These are phyloP conservation scores for Priceomyces castillae DNA, from an alignment of 805 yeast genomes.

Conservation along the genomic window DNA sequence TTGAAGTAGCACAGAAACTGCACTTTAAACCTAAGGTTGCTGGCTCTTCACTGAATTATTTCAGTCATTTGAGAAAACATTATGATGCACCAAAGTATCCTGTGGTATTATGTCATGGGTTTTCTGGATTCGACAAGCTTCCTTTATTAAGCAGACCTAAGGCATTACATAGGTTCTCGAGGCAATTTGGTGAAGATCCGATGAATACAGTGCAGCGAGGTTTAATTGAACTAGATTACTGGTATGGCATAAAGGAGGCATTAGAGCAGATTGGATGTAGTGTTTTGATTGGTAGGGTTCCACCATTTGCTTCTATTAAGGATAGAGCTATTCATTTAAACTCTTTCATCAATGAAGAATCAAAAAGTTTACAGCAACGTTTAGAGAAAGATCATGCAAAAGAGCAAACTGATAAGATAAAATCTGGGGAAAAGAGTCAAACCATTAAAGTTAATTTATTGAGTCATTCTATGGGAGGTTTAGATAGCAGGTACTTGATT, in stretches of 20 bases:
- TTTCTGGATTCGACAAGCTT: slow-evolving; percentile 71
- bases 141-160: slow-evolving; percentile 18
- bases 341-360: slow-evolving; percentile 41
- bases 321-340: slow-evolving; percentile 62
- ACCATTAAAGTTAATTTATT: slow-evolving; percentile 63
- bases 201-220: slow-evolving; percentile 16
- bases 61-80: slow-evolving; percentile 27
- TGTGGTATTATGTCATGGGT: slow-evolving; percentile 81
- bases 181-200: slow-evolving; percentile 6
- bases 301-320: slow-evolving; percentile 75
- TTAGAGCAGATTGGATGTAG: slow-evolving; percentile 61
- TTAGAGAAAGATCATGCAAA: slow-evolving; percentile 8
- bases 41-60: slow-evolving; percentile 7
- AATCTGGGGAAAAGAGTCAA: slow-evolving; percentile 13
- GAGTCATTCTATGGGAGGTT: slow-evolving; percentile 94
- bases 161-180: background rate
- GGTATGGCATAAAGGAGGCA: slow-evolving; percentile 74
- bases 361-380: slow-evolving; percentile 15
- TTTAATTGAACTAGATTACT: slow-evolving; percentile 59
- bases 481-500: slow-evolving; percentile 77
- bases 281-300: slow-evolving; percentile 73
- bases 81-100: slow-evolving; percentile 68
- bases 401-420: background rate
- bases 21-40: no score
- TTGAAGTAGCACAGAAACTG: no score